phyloP scores from a whole-genome alignment of 495 filamentous ascomycete genomes.

The Evernia prunastri region DNA sequence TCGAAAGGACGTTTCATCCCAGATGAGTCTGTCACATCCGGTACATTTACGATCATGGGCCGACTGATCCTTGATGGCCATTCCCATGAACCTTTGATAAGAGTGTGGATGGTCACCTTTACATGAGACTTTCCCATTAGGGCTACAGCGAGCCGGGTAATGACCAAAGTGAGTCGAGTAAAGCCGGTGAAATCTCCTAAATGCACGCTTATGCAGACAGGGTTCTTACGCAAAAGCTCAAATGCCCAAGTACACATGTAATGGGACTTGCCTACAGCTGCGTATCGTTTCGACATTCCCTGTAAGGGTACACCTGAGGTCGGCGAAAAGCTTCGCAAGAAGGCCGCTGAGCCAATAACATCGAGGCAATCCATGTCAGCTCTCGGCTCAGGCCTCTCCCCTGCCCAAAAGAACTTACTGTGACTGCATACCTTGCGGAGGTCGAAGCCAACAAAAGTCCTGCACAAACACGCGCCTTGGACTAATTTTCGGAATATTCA shows the following conservation, averaged over 20 bases:
- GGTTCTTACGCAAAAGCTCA: conserved; percentile 17
- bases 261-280: not conserved
- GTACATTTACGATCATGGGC: conserved; percentile 13
- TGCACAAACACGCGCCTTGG: too few species aligned
- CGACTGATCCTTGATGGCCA: conserved; percentile 20
- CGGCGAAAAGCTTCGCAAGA: too few species aligned
- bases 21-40: conserved; percentile 15
- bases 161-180: conserved; percentile 8
- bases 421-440: too few species aligned
- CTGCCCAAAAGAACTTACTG: too few species aligned
- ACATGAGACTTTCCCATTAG: conserved; percentile 12
- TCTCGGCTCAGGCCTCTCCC: too few species aligned
- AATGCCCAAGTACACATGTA: conserved; percentile 27
- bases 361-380: too few species aligned
- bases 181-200: conserved; percentile 10
- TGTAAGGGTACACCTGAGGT: conserved; percentile 6
- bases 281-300: conserved; percentile 13
- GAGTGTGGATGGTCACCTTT: conserved; percentile 13
- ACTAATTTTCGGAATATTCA: too few species aligned
- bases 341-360: too few species aligned
- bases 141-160: conserved; percentile 14
- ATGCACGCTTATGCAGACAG: conserved; percentile 12
- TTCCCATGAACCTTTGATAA: conserved; percentile 22
- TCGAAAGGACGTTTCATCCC: conserved; percentile 16
- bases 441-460: too few species aligned